These are phyloP conservation scores for Cochlearia excelsa DNA, from an alignment of 345 rosid genomes.

Conservation along the genomic window DNA sequence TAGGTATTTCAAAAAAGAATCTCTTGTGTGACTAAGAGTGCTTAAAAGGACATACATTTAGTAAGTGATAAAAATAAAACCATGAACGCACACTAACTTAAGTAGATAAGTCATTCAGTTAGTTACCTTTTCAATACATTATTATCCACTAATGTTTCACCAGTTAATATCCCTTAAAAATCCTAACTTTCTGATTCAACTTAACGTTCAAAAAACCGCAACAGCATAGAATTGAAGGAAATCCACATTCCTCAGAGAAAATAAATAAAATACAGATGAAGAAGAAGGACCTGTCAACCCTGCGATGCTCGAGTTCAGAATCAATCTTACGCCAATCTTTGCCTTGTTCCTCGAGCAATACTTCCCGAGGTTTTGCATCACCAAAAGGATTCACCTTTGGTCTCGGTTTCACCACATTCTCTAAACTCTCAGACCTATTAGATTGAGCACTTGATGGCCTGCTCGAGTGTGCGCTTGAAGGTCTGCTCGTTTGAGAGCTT, in stretches of 20 bases:
- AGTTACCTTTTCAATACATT: constrained; percentile 13
- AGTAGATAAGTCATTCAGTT: not conserved
- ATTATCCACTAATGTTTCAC: not conserved
- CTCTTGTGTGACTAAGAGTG: constrained; percentile 3
- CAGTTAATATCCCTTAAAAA: constrained; percentile 6
- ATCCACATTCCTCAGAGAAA: not conserved
- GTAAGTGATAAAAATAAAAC: constrained; percentile 12
- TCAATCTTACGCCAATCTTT: constrained; percentile 94
- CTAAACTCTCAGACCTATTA: constrained; percentile 69
- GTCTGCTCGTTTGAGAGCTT: constrained; percentile 54
- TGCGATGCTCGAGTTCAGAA: constrained; percentile 76
- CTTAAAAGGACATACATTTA: constrained; percentile 17
- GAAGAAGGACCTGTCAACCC: constrained; percentile 54
- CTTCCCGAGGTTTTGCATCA: constrained; percentile 91
- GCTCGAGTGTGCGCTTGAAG: constrained; percentile 85
- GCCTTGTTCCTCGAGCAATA: constrained; percentile 83
- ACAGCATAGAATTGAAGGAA: constrained; percentile 1
- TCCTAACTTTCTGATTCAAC: constrained; percentile 3
- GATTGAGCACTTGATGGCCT: constrained; percentile 94
- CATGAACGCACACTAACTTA: not conserved
- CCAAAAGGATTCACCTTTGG: constrained; percentile 95
- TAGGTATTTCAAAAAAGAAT: not conserved
- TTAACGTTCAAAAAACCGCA: not conserved
- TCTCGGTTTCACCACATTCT: constrained; percentile 63
- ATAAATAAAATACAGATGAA: constrained; percentile 15